Evolutionary conservation across 768 basidiomycete species (phyloP), one percentile per base, ranked within the genome.

Genomic region (Crassisporium funariophilum): DNA sequence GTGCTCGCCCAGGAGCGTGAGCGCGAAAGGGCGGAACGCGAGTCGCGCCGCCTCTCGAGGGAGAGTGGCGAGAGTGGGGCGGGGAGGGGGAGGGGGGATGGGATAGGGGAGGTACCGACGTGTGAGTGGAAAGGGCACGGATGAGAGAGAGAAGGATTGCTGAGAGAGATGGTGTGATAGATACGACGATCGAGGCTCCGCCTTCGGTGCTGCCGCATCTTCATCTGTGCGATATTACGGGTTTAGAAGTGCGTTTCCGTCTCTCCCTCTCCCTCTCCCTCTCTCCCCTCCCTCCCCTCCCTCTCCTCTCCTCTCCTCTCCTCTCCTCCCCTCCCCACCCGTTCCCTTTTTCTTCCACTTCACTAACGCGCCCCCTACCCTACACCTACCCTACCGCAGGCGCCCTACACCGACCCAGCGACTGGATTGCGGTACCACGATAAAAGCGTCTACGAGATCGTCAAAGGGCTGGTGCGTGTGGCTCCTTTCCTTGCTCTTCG

Each of bases 221-320:
- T 48, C 83, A 85, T 49, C 90, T 87, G 43, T 92, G 91, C 57
- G 91, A 92, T 66, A 91, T 93, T 12, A 93, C 91, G 0, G 88
- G 91, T 0, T 72, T 93, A 10, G 88, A 91, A 66, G 89, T 86
- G 22, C 6, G 66, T 27, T 16, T 20, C 10, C 11, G 35, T 19
- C 24, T 33, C 17, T 44, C 3, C 20, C 12, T 5, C 4, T 27
- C 10, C 3, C 20, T 8, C 12, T 20, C 33, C 33, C 16, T 21
- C 33, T 23, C 15, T 35, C 19, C 16, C n/a, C n/a, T n/a, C n/a
- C n/a, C n/a, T n/a, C n/a, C n/a, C n/a, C n/a, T n/a, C n/a, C n/a
- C n/a, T n/a, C n/a, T n/a, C n/a, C n/a, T n/a, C n/a, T n/a, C n/a
- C n/a, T n/a, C n/a, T n/a, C n/a, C n/a, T n/a, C n/a, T n/a, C n/a